Base-by-base conservation (phyloP, 129 eudicot species). In the Pseudognaphalium luteoalbum region DNA sequence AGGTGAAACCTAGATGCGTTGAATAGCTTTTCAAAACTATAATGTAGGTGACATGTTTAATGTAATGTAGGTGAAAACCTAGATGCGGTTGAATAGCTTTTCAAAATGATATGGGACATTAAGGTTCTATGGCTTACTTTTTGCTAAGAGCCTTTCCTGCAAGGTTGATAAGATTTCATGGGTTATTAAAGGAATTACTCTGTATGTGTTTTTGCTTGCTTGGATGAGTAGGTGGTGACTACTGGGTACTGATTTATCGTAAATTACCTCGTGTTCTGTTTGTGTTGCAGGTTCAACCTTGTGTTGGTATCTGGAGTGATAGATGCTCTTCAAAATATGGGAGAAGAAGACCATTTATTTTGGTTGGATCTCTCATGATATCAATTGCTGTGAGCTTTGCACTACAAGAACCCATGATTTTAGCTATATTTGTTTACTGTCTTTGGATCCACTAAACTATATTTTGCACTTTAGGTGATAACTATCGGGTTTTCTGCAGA, bases 241-340 rank as follows among this genome's bases (percentile, higher is more conserved):
- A 77, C 28, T 77, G 83, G 74, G 17, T 47, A 47, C 17, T 12
- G 54, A 47, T 12, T 14, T 12, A 12, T 47, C 3, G 54, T 47
- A 47, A 11, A 47, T 1, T 14, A 47, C n/a, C 54, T 47, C 54
- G 14, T 47, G 54, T 14, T 47, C 12, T 47, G n/a, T 47, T 11
- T 80, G 79, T 47, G 35, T 77, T 83, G 73, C 88, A 94, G 99
- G 99, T 94, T 80, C 99, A 94, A 87, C 97, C 99, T 65, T 94
- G 96, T 84, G 99, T 94, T 73, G 99, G 97, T 39, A 94, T 94
- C 35, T 94, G 99, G 99, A 94, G 99, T 86, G 99, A 94, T 76
- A 89, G 91, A 78, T 94, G 99, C 87, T 22, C 90, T 72, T 94
- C 97, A 56, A 94, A 89, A 81, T 94, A 87, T 84, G 99, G 99